phyloP scores from a whole-genome alignment of 2,329 filamentous ascomycete genomes.

The Neurospora crassa region DNA sequence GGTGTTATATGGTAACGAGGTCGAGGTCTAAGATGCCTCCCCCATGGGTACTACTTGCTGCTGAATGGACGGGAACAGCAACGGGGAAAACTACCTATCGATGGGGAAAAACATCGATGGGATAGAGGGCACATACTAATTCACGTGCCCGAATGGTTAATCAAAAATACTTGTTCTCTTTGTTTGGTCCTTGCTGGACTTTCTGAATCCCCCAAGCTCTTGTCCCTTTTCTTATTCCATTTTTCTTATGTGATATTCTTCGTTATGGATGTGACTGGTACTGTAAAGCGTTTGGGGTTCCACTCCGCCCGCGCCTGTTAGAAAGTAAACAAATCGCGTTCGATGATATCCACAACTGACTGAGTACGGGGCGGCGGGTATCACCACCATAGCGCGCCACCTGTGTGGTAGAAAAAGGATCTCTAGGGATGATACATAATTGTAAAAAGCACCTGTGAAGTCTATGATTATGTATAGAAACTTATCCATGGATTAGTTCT shows the following conservation, averaged over 20 bases:
- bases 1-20: not conserved
- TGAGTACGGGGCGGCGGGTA: not conserved
- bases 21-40: not conserved
- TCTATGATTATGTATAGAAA: too few relatives aligned
- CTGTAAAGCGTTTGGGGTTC: not conserved
- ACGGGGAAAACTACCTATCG: not conserved
- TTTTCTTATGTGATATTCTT: not conserved
- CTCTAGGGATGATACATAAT: too few relatives aligned
- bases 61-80: not conserved
- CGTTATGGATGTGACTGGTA: not conserved
- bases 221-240: not conserved
- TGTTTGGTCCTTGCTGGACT: not conserved
- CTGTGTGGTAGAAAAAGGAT: too few relatives aligned
- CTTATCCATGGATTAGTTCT: too few relatives aligned
- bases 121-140: not conserved
- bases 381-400: too few relatives aligned
- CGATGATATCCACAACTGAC: not conserved
- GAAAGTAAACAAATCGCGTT: not conserved
- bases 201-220: not conserved
- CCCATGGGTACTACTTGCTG: not conserved
- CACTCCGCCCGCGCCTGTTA: not conserved
- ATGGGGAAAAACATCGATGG: not conserved
- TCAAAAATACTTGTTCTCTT: not conserved
- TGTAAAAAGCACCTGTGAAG: too few relatives aligned
- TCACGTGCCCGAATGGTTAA: not conserved